Conservation (phyloP, 345 rosid genomes). For the Trapa incisa region DNA sequence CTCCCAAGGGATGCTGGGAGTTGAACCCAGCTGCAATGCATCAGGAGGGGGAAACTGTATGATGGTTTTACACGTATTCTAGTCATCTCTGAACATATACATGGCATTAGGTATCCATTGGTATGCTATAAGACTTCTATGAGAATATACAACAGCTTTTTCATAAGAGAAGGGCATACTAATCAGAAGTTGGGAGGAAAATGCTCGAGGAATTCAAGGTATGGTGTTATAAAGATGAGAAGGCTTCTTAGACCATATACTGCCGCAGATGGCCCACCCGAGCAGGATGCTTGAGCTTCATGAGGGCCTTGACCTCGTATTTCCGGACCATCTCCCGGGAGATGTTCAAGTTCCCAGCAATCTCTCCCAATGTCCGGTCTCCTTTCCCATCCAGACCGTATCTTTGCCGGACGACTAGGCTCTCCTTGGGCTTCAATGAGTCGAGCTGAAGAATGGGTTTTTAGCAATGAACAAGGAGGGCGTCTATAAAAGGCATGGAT, state of each 20-base stretch:
- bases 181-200: not conserved
- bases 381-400: conserved; percentile 95
- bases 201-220: not conserved
- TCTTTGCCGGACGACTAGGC: conserved; percentile 81
- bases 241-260: conserved; percentile 35
- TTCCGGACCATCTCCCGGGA: conserved; percentile 98
- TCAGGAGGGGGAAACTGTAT: conserved; percentile 14
- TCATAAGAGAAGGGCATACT: not conserved
- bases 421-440: conserved; percentile 49
- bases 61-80: too few relatives aligned
- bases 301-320: conserved; percentile 84
- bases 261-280: conserved; percentile 74
- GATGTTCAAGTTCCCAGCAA: conserved; percentile 80
- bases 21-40: conserved; percentile 92
- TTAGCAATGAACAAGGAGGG: not conserved
- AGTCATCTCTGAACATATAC: too few relatives aligned
- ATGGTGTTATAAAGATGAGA: not conserved
- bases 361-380: conserved; percentile 80
- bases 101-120: too few relatives aligned
- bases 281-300: conserved; percentile 96
- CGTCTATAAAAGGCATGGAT: not conserved
- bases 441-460: conserved; percentile 8
- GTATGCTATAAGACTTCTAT: not conserved
- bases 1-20: conserved; percentile 57
- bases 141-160: not conserved